phyloP scores from a whole-genome alignment of 306 rosid species.

The Castanea crenata region DNA sequence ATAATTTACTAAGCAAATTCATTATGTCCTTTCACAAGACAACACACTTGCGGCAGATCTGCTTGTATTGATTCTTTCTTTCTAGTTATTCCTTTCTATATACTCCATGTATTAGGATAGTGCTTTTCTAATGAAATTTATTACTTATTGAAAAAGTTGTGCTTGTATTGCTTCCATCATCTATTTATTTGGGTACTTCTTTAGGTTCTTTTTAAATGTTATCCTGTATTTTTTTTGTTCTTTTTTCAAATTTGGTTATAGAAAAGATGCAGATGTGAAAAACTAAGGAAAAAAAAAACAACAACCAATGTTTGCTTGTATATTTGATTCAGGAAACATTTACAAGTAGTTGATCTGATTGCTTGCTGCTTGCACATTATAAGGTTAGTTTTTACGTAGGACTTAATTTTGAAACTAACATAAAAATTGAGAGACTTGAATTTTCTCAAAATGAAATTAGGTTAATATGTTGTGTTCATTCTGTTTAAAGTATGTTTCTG shows the following conservation, averaged over 20 bases:
- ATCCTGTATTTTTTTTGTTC: no score
- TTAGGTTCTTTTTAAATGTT: no score
- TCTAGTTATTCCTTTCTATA: not conserved
- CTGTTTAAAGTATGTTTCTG: not conserved
- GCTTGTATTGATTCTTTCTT: not conserved
- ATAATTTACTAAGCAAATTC: not conserved
- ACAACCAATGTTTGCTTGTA: not conserved
- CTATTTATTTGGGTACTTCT: no score
- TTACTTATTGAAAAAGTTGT: no score
- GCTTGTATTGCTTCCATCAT: no score
- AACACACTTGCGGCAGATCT: not conserved
- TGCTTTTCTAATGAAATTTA: not conserved
- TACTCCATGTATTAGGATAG: not conserved
- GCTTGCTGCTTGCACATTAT: not conserved
- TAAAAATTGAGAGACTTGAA: not conserved
- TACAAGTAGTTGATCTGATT: not conserved
- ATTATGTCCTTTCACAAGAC: not conserved
- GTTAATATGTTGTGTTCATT: not conserved
- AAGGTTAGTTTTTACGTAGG: not conserved
- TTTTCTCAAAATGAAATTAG: not conserved
- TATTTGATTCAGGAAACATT: not conserved
- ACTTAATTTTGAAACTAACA: not conserved
- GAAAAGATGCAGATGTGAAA: not conserved
- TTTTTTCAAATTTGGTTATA: no score
- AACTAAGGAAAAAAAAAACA: not conserved